phyloP scores from a whole-genome alignment of 495 filamentous ascomycete genomes.

The Jackrogersella minutella region DNA sequence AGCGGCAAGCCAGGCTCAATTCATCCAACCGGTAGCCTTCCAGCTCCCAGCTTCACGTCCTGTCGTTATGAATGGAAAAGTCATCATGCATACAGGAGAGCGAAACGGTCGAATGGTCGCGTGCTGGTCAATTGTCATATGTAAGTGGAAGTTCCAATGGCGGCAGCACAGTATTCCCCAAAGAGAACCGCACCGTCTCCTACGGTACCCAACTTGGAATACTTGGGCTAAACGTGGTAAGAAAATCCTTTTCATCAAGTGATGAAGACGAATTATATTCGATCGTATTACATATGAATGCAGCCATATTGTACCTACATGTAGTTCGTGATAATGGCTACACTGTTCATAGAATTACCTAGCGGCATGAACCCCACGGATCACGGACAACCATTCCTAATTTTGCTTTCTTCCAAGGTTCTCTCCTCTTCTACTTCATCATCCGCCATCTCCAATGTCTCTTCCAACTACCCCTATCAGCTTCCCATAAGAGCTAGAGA shows the following conservation, averaged over 20 bases:
- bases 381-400: constrained; percentile 9
- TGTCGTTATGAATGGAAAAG: not conserved
- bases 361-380: constrained; percentile 34
- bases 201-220: constrained; percentile 20
- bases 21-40: not conserved
- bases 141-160: constrained; percentile 10
- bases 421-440: constrained; percentile 22
- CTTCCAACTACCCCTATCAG: constrained; percentile 16
- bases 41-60: not conserved
- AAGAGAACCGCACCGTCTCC: constrained; percentile 22
- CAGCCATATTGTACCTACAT: constrained; percentile 38
- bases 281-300: constrained; percentile 23
- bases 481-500: constrained; percentile 18
- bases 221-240: constrained; percentile 30
- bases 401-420: not conserved
- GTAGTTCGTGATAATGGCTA: constrained; percentile 30
- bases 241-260: constrained; percentile 26
- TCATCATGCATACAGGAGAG: not conserved
- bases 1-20: not conserved
- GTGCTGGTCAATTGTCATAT: constrained; percentile 14
- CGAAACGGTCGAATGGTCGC: constrained; percentile 5
- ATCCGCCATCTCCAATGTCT: constrained; percentile 14
- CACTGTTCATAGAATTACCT: constrained; percentile 10
- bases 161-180: constrained; percentile 8
- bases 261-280: constrained; percentile 21